phyloP scores from a whole-genome alignment of 345 rosid genomes.

The Lepidium didymum region DNA sequence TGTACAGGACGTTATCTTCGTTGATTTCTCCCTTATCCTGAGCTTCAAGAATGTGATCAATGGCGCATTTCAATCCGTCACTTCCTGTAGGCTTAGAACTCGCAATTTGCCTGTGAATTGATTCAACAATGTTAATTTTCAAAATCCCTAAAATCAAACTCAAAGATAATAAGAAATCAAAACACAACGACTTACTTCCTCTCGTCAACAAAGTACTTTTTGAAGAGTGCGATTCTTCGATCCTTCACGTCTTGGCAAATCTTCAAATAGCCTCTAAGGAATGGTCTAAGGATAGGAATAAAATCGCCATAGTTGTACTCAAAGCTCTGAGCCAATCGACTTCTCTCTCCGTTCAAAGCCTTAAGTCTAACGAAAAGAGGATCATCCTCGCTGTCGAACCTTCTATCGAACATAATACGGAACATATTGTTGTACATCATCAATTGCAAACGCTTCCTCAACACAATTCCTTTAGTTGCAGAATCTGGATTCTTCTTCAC shows the following conservation, averaged over 20 bases:
- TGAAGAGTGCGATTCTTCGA: slow-evolving; percentile 68
- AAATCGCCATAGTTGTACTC: slow-evolving; percentile 95
- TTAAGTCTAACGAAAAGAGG: slow-evolving; percentile 65
- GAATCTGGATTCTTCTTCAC: slow-evolving; percentile 68
- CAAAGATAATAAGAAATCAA: background rate
- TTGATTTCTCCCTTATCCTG: slow-evolving; percentile 88
- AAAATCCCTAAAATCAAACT: background rate
- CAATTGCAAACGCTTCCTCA: slow-evolving; percentile 70
- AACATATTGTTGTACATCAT: slow-evolving; percentile 99
- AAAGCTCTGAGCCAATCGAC: slow-evolving; percentile 91
- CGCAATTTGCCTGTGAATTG: slow-evolving; percentile 49
- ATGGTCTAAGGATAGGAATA: slow-evolving; percentile 88
- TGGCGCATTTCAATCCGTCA: slow-evolving; percentile 80
- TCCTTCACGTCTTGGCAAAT: slow-evolving; percentile 86
- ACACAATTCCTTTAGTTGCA: slow-evolving; percentile 61
- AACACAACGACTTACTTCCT: slow-evolving; percentile 53
- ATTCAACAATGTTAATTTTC: background rate
- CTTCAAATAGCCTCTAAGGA: slow-evolving; percentile 89
- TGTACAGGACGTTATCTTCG: slow-evolving; percentile 95
- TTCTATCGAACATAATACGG: slow-evolving; percentile 86
- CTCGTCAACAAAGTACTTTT: slow-evolving; percentile 88
- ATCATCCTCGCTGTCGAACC: slow-evolving; percentile 87
- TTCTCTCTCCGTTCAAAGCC: slow-evolving; percentile 95
- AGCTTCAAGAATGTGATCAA: slow-evolving; percentile 90
- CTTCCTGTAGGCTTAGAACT: slow-evolving; percentile 52